phyloP scores from a whole-genome alignment of 2,329 filamentous ascomycete genomes.

The Fusarium sp. region DNA sequence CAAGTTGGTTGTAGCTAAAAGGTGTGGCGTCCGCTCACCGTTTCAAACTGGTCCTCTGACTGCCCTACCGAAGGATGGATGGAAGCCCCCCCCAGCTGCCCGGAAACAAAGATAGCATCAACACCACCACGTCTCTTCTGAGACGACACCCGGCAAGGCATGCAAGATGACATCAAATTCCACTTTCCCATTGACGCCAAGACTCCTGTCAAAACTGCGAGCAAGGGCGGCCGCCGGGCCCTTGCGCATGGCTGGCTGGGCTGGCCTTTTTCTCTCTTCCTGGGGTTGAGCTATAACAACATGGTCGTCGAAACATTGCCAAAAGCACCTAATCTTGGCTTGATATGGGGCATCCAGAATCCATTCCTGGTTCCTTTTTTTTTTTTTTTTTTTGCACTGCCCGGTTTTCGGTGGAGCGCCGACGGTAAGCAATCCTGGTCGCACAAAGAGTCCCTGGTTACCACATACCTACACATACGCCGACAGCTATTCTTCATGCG shows the following conservation, averaged over 20 bases:
- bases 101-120: slow-evolving; percentile 29
- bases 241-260: not conserved
- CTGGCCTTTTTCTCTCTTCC: not conserved
- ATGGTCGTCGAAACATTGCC: slow-evolving; percentile 5
- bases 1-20: slow-evolving; percentile 10
- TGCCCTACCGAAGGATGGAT: not conserved
- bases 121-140: slow-evolving; percentile 5
- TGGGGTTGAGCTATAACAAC: slow-evolving; percentile 11
- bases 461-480: not conserved
- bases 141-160: slow-evolving; percentile 23
- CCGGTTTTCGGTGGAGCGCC: slow-evolving; percentile 5
- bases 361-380: not conserved
- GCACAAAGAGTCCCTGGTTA: slow-evolving; percentile 20
- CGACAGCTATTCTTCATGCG: slow-evolving; percentile 10
- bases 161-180: slow-evolving; percentile 26
- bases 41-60: slow-evolving; percentile 9
- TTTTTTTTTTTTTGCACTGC: slow-evolving; percentile 1
- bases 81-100: not conserved
- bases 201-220: not conserved
- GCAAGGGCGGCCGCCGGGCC: not conserved
- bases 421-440: slow-evolving; percentile 9
- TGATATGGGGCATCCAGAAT: not conserved
- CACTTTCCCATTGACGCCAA: not conserved
- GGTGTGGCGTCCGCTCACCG: slow-evolving; percentile 3
- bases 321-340: slow-evolving; percentile 16